Base-by-base conservation (phyloP, 257 asterid species). In the Solanum tacnaense region DNA sequence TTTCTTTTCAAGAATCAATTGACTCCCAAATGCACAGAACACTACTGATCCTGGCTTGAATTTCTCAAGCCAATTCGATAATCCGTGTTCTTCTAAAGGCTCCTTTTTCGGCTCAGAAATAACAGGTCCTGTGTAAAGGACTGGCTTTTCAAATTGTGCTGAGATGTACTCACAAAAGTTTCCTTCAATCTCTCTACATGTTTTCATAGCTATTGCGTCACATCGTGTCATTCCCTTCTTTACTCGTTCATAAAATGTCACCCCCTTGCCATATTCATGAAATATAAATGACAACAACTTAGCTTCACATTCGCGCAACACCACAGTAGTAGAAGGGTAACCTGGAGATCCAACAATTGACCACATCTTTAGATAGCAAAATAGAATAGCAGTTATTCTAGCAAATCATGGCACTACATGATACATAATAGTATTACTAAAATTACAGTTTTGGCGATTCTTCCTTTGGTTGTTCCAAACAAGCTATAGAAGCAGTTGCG, bases 21-120 rank as follows among this genome's bases (percentile, higher is more conserved):
- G 79, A 38, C 91, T 87, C 12, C 92, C 92, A 41, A 90, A 84
- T 27, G 92, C 86, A 75, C 91, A 90, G 79, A 71, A 89, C 3
- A 89, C 49, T 0, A 89, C 87, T 21, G 52, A 34, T 23, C 79
- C 84, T 5, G 83, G 49, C 46, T 36, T n/a, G 39, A 85, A 86
- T 8, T 41, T 18, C 18, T 25, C 52, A 44, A 89, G 88, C 90
- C 90, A 90, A 6, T 65, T 70, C 0, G 9, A n/a, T 87, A 88
- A 41, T 29, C 13, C 6, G 13, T 74, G 84, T 3, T 91, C 91
- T 29, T 70, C 38, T 70, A 85, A 36, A 2, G 62, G 32, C 2
- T 27, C 23, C 21, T 76, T 27, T 7, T 83, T 25, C 71, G 20
- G 89, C 32, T 71, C 88, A 1, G 89, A 84, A 76, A 85, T 27